A percentile compares a stretch with the other conserved stretches of the same genome.
phyloP scores from a whole-genome alignment of 2,329 filamentous ascomycete genomes.

The Chaetomium sp. region DNA sequence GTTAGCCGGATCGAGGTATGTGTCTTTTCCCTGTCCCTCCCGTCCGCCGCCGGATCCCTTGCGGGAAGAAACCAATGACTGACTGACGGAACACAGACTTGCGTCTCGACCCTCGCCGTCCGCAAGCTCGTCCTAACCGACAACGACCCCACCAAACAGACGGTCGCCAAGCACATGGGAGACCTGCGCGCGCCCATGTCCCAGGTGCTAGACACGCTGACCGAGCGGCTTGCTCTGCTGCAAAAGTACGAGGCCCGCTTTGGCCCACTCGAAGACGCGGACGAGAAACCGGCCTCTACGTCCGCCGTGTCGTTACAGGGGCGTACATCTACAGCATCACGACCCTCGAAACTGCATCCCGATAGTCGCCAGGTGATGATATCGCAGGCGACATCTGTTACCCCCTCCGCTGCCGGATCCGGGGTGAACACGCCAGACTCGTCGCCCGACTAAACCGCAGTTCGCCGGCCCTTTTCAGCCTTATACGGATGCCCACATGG shows the following conservation, averaged over 20 bases:
- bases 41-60: background rate
- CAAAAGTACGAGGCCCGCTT: conserved; percentile 60
- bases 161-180: conserved; percentile 61
- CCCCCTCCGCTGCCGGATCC: background rate
- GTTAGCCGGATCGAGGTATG: conserved; percentile 92
- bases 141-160: conserved; percentile 37
- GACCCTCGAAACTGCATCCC: background rate
- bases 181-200: conserved; percentile 78
- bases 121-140: conserved; percentile 77
- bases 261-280: conserved; percentile 39
- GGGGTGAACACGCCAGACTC: conserved; percentile 12
- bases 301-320: background rate
- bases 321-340: background rate
- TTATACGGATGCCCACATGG: background rate
- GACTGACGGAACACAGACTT: conserved; percentile 59
- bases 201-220: conserved; percentile 66
- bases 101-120: conserved; percentile 75
- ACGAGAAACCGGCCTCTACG: background rate
- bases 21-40: conserved; percentile 26
- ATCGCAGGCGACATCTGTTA: background rate
- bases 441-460: background rate
- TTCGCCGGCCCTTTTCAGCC: background rate
- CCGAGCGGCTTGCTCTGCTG: conserved; percentile 64
- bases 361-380: conserved; percentile 2
- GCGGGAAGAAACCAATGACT: background rate